A percentile compares a stretch with the other conserved stretches of the same genome.
These are phyloP conservation scores for Boletus reticuloceps DNA, from an alignment of 768 basidiomycete species.

Conservation along the genomic window DNA sequence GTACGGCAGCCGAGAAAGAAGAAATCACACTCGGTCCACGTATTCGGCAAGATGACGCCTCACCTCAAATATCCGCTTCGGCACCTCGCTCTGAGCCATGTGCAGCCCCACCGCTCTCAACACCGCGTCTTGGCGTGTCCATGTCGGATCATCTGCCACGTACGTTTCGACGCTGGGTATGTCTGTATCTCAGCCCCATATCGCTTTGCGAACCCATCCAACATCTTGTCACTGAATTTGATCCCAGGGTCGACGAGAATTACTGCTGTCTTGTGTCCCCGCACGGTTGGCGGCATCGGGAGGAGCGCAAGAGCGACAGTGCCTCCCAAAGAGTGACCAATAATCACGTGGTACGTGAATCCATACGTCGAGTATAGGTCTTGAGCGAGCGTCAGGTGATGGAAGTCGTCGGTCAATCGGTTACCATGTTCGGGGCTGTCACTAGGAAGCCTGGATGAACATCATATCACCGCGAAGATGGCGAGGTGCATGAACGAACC, in stretches of 20 bases:
- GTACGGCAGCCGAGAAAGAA: no score
- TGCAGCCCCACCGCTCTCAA: conserved; percentile 9
- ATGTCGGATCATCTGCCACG: conserved; percentile 8
- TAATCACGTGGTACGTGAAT: conserved; percentile 12
- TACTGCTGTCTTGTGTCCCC: background rate
- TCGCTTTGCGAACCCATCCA: background rate
- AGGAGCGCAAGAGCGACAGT: conserved; percentile 9
- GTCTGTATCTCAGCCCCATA: background rate
- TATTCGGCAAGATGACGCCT: background rate
- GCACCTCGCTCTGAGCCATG: conserved; percentile 2
- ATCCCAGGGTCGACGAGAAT: conserved; percentile 17
- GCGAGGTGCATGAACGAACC: background rate
- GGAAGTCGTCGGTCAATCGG: conserved; percentile 10
- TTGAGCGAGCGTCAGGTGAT: conserved; percentile 4
- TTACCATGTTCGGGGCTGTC: conserved; percentile 15
- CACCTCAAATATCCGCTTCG: background rate
- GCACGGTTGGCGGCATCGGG: background rate
- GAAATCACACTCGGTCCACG: no score
- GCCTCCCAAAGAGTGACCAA: conserved; percentile 17
- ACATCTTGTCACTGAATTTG: background rate
- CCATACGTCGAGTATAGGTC: conserved; percentile 16
- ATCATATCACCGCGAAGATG: background rate
- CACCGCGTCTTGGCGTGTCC: conserved; percentile 14
- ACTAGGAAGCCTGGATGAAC: conserved; percentile 10
- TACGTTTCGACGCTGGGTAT: conserved; percentile 3